A percentile compares a stretch with the other conserved stretches of the same genome.
phyloP scores from a whole-genome alignment of 768 basidiomycete species.

The Suillus subaureus region DNA sequence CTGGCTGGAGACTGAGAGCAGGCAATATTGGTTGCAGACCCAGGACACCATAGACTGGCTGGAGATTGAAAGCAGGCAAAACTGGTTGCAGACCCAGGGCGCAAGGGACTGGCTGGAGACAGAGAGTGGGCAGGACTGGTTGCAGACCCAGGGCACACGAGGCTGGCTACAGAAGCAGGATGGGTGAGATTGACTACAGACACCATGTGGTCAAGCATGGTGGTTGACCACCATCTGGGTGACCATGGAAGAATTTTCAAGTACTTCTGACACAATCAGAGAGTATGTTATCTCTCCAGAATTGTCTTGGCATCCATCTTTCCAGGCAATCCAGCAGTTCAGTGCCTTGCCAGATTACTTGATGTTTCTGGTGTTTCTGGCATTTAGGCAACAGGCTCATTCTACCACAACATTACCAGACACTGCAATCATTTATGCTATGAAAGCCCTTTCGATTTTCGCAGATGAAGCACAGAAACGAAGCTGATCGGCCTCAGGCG shows the following conservation, averaged over 20 bases:
- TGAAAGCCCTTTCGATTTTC: background rate
- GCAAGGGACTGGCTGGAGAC: too few relatives aligned
- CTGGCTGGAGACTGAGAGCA: too few relatives aligned
- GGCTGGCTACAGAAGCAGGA: too few relatives aligned
- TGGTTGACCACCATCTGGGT: background rate
- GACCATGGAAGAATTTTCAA: background rate
- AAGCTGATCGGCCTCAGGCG: background rate
- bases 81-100: too few relatives aligned
- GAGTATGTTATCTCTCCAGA: background rate
- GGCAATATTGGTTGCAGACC: too few relatives aligned
- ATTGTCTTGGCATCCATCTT: background rate
- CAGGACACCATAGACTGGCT: too few relatives aligned
- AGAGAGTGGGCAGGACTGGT: too few relatives aligned
- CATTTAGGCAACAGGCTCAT: background rate
- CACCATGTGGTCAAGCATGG: background rate
- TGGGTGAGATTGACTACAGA: background rate
- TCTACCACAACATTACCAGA: background rate
- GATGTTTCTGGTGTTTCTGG: background rate
- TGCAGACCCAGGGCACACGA: too few relatives aligned
- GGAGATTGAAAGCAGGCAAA: too few relatives aligned
- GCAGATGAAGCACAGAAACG: background rate
- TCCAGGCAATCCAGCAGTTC: background rate
- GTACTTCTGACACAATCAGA: background rate
- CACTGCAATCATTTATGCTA: background rate
- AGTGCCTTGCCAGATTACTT: background rate